Evolutionary conservation across 257 asterid genomes (phyloP).

Genomic region (Ajuga chamaepitys): DNA sequence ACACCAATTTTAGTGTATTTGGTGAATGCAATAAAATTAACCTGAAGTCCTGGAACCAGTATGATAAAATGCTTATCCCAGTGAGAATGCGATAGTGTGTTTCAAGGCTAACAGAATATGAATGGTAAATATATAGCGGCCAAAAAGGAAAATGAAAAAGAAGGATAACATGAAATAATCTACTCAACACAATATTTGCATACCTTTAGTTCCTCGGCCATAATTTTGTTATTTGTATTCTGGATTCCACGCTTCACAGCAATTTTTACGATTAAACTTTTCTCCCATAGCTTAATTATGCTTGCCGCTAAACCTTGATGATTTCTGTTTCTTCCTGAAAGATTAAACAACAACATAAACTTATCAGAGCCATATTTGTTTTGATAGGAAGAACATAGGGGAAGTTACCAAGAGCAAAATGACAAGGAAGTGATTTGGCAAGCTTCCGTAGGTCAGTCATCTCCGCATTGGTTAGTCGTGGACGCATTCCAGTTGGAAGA

Average conservation of each 20-base stretch:
- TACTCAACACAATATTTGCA: slow-evolving; percentile 8
- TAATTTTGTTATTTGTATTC: slow-evolving; percentile 90
- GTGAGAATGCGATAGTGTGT: background rate
- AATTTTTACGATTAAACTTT: slow-evolving; percentile 85
- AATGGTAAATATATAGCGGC: background rate
- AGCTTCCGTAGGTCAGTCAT: slow-evolving; percentile 83
- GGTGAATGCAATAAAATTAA: background rate
- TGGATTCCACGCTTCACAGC: slow-evolving; percentile 99
- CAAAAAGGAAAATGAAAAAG: too few relatives aligned
- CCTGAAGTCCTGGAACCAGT: background rate
- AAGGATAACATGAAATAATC: slow-evolving; percentile 1
- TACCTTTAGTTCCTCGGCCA: slow-evolving; percentile 98
- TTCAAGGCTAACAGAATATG: background rate
- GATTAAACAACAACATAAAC: slow-evolving; percentile 10
- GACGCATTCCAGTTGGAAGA: slow-evolving; percentile 92
- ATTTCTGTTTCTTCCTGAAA: slow-evolving; percentile 84
- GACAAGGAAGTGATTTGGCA: slow-evolving; percentile 87
- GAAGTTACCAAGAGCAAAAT: slow-evolving; percentile 88
- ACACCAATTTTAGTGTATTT: background rate
- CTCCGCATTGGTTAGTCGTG: slow-evolving; percentile 88
- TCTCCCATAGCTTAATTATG: slow-evolving; percentile 92
- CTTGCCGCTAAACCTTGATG: slow-evolving; percentile 96
- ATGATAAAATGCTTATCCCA: background rate
- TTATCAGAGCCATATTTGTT: slow-evolving; percentile 1
- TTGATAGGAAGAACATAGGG: slow-evolving; percentile 1